Evolutionary conservation across 1,284 basidiomycete species (phyloP), one percentile per base, ranked within the genome.

Genomic region (Ceratobasidium sp.): DNA sequence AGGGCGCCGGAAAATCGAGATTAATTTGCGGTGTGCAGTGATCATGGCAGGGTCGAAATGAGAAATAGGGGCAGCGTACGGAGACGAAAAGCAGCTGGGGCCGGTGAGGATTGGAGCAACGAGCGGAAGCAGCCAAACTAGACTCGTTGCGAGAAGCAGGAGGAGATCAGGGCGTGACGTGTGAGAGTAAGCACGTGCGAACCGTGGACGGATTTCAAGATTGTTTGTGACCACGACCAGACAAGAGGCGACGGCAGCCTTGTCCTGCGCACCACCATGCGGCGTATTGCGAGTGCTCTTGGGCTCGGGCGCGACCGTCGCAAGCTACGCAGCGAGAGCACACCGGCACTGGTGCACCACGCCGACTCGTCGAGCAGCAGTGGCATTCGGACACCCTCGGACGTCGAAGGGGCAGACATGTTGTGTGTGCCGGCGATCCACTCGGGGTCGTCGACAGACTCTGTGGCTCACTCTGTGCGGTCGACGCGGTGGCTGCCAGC

Each of bases 221-320:
- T 40, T 40, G 38, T 40, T 40, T 17, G 38, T 40, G 22, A 6
- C 10, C 10, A 20, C 10, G n/a, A 7, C 10, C 45, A 47, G 45
- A 8, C 45, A 7, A 40, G 38, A 40, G 45, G 22, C 50, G 50
- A 53, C 50, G 25, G n/a, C 50, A 4, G 29, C 50, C n/a, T n/a
- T n/a, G n/a, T n/a, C n/a, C n/a, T n/a, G n/a, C n/a, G n/a, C 38
- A 32, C 43, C 32, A 64, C 60, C 45, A 64, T 64, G 60, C 60
- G 60, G 20, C 60, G 60, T 17, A 52, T 64, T 27, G 45, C 25
- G 8, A 25, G 42, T 62, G 57, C 57, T 3, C 47, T 64, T 47
- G 60, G 60, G 8, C 60, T 64, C 47, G 12, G 38, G 4, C 57
- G 60, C 47, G 49, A 22, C 34, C 12, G 31, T 40, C 38, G 45